Conservation (phyloP, 768 basidiomycete genomes). For the Amanita thiersii region DNA sequence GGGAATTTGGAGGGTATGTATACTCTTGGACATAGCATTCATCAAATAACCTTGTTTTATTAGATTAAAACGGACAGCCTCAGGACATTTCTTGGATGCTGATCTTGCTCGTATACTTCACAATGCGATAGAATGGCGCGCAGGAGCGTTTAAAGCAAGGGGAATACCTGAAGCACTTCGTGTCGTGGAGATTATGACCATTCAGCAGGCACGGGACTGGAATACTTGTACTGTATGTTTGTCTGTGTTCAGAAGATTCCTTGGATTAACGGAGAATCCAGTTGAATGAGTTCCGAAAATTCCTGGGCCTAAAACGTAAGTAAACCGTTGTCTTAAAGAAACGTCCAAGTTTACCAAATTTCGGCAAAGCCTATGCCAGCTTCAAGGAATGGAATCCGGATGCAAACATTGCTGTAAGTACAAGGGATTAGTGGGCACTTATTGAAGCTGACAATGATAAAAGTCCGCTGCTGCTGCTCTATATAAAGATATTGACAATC, state of each 20-base stretch:
- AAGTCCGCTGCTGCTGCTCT: slow-evolving; percentile 57
- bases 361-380: slow-evolving; percentile 39
- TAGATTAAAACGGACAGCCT: slow-evolving; percentile 41
- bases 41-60: not conserved
- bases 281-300: slow-evolving; percentile 68
- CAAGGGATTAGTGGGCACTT: not conserved
- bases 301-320: slow-evolving; percentile 63
- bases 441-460: not conserved
- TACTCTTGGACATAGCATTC: not conserved
- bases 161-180: slow-evolving; percentile 60
- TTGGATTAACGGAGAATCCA: slow-evolving; percentile 13
- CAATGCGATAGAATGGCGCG: slow-evolving; percentile 47
- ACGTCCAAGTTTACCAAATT: slow-evolving; percentile 1
- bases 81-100: slow-evolving; percentile 53
- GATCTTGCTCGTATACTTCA: slow-evolving; percentile 59
- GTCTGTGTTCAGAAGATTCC: not conserved
- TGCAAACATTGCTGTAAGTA: slow-evolving; percentile 42
- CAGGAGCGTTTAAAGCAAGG: slow-evolving; percentile 61
- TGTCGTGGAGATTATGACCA: slow-evolving; percentile 62
- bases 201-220: slow-evolving; percentile 60
- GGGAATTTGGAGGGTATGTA: slow-evolving; percentile 46
- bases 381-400: slow-evolving; percentile 74
- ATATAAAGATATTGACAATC: slow-evolving; percentile 67
- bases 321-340: not conserved
- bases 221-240: slow-evolving; percentile 58